Conservation (phyloP, 2,329 filamentous ascomycete species). For the Fusarium sp. region DNA sequence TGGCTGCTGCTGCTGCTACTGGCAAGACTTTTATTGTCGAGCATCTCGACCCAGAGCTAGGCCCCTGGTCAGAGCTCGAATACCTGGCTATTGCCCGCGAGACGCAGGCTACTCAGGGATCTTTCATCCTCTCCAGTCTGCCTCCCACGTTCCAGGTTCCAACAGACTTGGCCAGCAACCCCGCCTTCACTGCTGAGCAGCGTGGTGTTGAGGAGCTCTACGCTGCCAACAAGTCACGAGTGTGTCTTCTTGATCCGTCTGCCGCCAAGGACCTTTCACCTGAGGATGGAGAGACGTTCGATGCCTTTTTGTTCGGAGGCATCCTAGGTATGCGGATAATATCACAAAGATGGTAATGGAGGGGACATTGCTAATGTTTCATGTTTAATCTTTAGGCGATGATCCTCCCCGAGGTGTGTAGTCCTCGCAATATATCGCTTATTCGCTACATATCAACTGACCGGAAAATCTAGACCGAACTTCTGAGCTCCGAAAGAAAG, state of each 20-base stretch:
- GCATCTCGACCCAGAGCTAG: slow-evolving; percentile 95
- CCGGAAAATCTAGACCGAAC: slow-evolving; percentile 79
- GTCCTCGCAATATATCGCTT: slow-evolving; percentile 1
- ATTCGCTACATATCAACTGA: slow-evolving; percentile 22
- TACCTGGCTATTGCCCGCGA: slow-evolving; percentile 91
- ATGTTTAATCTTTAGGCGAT: slow-evolving; percentile 73
- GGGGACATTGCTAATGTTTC: slow-evolving; percentile 29
- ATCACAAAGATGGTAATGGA: background rate
- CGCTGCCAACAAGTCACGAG: slow-evolving; percentile 76
- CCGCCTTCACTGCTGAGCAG: slow-evolving; percentile 79
- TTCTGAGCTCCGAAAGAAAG: slow-evolving; percentile 94
- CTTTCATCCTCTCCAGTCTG: slow-evolving; percentile 87
- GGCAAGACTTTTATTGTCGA: slow-evolving; percentile 91
- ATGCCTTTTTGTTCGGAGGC: slow-evolving; percentile 94
- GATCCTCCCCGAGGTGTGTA: slow-evolving; percentile 89
- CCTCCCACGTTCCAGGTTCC: slow-evolving; percentile 78
- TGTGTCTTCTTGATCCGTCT: slow-evolving; percentile 91
- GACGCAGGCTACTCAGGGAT: slow-evolving; percentile 74
- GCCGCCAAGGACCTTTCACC: slow-evolving; percentile 86
- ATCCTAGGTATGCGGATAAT: slow-evolving; percentile 79
- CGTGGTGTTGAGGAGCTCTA: slow-evolving; percentile 89
- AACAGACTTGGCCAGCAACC: slow-evolving; percentile 65
- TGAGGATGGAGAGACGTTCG: slow-evolving; percentile 85
- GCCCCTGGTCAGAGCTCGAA: slow-evolving; percentile 94
- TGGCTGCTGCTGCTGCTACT: slow-evolving; percentile 55